These are phyloP conservation scores for Suillus spraguei DNA, from an alignment of 768 basidiomycete genomes.

Conservation along the genomic window DNA sequence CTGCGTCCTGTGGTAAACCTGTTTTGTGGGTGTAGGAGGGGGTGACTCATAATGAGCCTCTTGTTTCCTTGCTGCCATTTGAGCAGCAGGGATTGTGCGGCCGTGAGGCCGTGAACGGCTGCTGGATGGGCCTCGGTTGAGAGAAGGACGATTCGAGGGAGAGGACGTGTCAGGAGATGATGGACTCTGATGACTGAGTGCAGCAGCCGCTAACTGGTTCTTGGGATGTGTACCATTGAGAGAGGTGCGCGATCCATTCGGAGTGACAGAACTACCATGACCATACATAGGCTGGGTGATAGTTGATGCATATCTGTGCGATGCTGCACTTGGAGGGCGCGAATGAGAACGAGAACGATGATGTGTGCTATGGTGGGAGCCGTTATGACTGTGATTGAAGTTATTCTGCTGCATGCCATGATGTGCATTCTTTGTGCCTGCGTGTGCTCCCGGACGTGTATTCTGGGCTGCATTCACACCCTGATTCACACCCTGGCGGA, in stretches of 20 bases:
- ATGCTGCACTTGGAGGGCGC: conserved; percentile 32
- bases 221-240: conserved; percentile 15
- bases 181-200: conserved; percentile 15
- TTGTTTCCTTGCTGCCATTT: conserved; percentile 5
- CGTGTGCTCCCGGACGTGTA: conserved; percentile 14
- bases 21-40: conserved; percentile 14
- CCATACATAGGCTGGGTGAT: conserved; percentile 28
- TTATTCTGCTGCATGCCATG: conserved; percentile 12
- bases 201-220: conserved; percentile 1
- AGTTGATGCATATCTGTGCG: conserved; percentile 32
- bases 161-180: conserved; percentile 16
- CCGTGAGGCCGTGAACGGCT: conserved; percentile 23
- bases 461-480: conserved; percentile 18
- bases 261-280: conserved; percentile 26
- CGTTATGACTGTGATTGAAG: conserved; percentile 13
- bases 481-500: conserved; percentile 18
- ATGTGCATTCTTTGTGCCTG: not conserved
- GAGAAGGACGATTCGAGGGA: conserved; percentile 12
- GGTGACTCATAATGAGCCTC: conserved; percentile 5
- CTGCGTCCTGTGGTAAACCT: conserved; percentile 22
- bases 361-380: conserved; percentile 22
- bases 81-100: conserved; percentile 16
- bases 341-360: conserved; percentile 25
- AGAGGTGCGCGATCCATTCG: conserved; percentile 25
- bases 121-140: conserved; percentile 14